phyloP scores from a whole-genome alignment of 768 basidiomycete species.

The Pulveroboletus sp. region DNA sequence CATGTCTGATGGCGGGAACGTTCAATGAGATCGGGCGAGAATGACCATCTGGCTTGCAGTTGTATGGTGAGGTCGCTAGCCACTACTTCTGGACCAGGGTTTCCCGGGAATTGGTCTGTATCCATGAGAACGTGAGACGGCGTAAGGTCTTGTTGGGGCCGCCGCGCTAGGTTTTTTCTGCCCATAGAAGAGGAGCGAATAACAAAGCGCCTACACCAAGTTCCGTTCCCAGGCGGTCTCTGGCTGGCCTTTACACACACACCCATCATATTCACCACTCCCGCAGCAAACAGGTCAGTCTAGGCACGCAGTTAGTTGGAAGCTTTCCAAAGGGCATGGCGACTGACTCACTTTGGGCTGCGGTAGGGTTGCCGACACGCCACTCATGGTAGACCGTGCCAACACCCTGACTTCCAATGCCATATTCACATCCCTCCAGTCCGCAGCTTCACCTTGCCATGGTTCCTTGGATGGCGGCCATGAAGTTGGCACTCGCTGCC shows the following conservation, averaged over 20 bases:
- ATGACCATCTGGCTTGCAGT: too few relatives aligned
- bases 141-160: neutral
- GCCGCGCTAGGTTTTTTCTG: neutral
- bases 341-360: neutral
- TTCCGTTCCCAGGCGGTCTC: conserved; percentile 1
- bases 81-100: neutral
- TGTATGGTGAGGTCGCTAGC: neutral
- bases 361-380: neutral
- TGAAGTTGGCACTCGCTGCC: neutral
- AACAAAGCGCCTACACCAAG: neutral
- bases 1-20: too few relatives aligned
- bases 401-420: neutral
- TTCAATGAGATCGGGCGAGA: too few relatives aligned
- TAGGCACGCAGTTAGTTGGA: neutral
- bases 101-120: neutral
- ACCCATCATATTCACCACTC: neutral
- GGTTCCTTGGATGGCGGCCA: neutral
- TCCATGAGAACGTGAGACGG: neutral
- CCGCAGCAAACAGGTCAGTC: neutral
- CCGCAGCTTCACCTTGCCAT: neutral
- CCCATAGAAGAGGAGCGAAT: neutral
- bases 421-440: neutral
- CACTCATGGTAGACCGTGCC: neutral
- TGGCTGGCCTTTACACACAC: neutral
- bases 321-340: conserved; percentile 1